Conservation (phyloP, 208 protist genomes). For the Porcisia deanei region DNA sequence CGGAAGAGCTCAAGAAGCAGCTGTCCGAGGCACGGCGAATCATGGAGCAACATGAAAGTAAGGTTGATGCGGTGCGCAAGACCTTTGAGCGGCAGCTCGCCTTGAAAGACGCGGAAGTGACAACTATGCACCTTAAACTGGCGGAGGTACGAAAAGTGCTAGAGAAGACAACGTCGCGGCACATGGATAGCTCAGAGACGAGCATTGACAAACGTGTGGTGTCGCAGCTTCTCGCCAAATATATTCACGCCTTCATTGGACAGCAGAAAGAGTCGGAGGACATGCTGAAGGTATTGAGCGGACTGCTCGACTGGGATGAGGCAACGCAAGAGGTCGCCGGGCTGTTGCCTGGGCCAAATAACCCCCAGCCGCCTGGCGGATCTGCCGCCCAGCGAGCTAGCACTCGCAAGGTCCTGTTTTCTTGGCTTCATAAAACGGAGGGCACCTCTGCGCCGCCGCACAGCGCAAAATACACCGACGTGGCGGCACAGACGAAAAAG, state of each 20-base stretch:
- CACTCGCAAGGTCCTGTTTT: conserved; percentile 32
- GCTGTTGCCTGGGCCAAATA: conserved; percentile 70
- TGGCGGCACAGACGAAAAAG: conserved; percentile 1
- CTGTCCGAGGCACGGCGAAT: conserved; percentile 4
- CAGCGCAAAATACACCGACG: neutral
- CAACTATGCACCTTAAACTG: conserved; percentile 73
- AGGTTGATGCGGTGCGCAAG: neutral
- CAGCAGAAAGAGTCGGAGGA: conserved; percentile 60
- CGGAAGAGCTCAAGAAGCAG: conserved; percentile 30
- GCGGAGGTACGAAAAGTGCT: conserved; percentile 64
- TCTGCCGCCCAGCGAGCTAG: conserved; percentile 2
- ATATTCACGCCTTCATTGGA: conserved; percentile 72
- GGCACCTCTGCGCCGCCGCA: neutral
- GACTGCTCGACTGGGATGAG: conserved; percentile 80
- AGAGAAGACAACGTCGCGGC: conserved; percentile 59
- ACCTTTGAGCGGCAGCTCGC: conserved; percentile 40
- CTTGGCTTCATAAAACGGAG: conserved; percentile 13
- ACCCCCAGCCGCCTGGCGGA: conserved; percentile 42
- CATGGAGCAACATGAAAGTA: conserved; percentile 19
- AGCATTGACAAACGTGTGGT: conserved; percentile 85
- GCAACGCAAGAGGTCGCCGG: conserved; percentile 75
- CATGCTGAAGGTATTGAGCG: conserved; percentile 78
- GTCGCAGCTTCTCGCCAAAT: conserved; percentile 84
- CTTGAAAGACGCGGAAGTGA: conserved; percentile 65
- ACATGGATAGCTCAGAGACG: conserved; percentile 50